A percentile compares a stretch with the other conserved stretches of the same genome.
phyloP scores from a whole-genome alignment of 176 grass and related monocot genomes.

The Bolboschoenus planiculmis region DNA sequence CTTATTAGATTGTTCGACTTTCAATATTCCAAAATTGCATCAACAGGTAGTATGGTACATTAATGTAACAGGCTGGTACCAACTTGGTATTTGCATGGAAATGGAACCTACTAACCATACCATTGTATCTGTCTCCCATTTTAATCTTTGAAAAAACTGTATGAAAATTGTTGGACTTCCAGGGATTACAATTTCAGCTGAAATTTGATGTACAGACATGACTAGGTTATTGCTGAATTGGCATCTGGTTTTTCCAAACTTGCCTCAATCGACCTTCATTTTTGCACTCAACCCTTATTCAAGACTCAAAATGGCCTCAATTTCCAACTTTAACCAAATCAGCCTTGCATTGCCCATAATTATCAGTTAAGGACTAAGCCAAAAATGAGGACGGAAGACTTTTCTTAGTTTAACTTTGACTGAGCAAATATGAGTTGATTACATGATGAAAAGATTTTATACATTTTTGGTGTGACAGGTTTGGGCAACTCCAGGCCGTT shows the following conservation, averaged over 20 bases:
- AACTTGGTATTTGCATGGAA: not conserved
- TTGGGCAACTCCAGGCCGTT: slow-evolving; percentile 68
- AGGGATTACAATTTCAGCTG: not conserved
- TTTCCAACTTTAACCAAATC: not conserved
- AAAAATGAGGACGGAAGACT: not conserved
- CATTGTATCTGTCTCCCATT: not conserved
- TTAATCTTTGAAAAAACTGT: not conserved
- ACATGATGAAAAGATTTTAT: not conserved
- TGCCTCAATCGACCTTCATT: not conserved
- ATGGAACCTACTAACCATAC: not conserved
- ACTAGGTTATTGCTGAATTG: not conserved
- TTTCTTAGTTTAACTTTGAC: not conserved
- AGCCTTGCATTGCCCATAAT: not conserved
- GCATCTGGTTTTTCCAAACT: not conserved
- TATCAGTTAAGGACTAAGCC: not conserved
- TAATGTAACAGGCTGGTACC: not conserved
- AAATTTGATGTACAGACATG: not conserved
- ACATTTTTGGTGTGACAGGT: slow-evolving; percentile 33
- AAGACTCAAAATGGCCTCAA: not conserved
- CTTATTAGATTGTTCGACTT: not conserved
- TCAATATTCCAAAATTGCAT: not conserved
- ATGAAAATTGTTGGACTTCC: not conserved
- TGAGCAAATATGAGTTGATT: not conserved
- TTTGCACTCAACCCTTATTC: not conserved
- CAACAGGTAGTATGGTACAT: not conserved